Evolutionary conservation across 768 basidiomycete species (phyloP), one percentile per base, ranked within the genome.

Genomic region (Collybiopsis luxurians): DNA sequence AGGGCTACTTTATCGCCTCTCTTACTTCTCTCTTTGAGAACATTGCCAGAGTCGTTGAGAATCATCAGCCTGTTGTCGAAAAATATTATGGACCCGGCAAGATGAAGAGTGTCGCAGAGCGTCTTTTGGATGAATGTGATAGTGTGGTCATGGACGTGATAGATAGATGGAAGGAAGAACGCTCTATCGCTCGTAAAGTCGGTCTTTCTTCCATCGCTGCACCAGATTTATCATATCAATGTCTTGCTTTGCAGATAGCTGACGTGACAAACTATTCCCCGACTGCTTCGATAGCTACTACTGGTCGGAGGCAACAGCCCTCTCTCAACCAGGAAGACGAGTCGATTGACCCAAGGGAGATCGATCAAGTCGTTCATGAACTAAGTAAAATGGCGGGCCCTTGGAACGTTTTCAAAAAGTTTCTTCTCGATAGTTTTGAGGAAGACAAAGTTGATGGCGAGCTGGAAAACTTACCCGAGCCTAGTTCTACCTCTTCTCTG

Each of bases 41-140:
- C 55, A 89, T 99, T 50, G 97, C 95, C 0, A 84, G 92, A 77
- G 94, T 99, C 61, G 87, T 99, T 21, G 94, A 96, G 64, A 97
- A 99, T 66, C 97, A 99, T 67, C 96, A 97, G 62, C 92, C 94
- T 2, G 85, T 99, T 4, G 95, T 99, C 1, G 96, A 98, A 67
- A 98, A 97, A 72, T 98, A 99, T 72, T 99, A 99, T 64, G 97
- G 97, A 0, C 63, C 70, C 9, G 90, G 93, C 0, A 89, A 89
- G 69, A 98, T 98, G 96, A 74, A 78, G 40, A 80, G 72, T 34
- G 93, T 96, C 12, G 82, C 95, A 2, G 74, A 79, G 23, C 79
- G 86, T 42, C 75, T 99, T 7, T 70, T 97, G 47, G 82, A 86
- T 56, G 95, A 98, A 67, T 91, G 90, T 53, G 96, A 98, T 70